These are phyloP conservation scores for Pseudevernia furfuracea DNA, from an alignment of 495 filamentous ascomycete species.

Conservation along the genomic window DNA sequence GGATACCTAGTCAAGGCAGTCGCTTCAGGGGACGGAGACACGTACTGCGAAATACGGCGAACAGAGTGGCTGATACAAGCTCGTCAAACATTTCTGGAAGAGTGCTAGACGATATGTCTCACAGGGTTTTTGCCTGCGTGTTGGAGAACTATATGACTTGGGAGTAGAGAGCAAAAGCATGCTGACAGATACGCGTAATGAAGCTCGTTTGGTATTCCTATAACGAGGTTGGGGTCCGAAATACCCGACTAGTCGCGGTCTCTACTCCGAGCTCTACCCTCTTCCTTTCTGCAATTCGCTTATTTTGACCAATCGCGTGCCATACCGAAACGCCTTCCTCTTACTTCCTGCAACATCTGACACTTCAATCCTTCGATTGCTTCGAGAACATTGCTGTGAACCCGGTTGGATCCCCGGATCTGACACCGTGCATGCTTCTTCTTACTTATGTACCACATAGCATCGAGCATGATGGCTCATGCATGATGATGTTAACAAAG, in stretches of 20 bases:
- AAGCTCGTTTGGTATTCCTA: constrained; percentile 13
- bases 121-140: not conserved
- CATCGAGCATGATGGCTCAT: not conserved
- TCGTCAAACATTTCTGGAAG: constrained; percentile 18
- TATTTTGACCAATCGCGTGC: constrained; percentile 1
- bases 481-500: not conserved
- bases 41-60: not conserved
- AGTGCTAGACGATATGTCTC: constrained; percentile 8
- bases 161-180: not conserved
- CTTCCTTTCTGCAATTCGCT: constrained; percentile 9
- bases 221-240: constrained; percentile 11
- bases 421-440: not conserved
- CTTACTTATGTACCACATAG: not conserved
- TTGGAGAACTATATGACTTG: not conserved
- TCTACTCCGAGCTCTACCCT: too few relatives aligned
- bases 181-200: constrained; percentile 9
- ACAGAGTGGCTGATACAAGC: constrained; percentile 1
- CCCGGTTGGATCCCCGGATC: not conserved
- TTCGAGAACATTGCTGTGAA: not conserved
- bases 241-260: constrained; percentile 10
- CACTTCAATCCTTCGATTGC: constrained; percentile 1
- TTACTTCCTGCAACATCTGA: constrained; percentile 5
- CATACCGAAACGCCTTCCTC: not conserved
- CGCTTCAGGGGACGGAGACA: not conserved
- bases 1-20: not conserved